A percentile compares a stretch with the other conserved stretches of the same genome.
phyloP scores from a whole-genome alignment of 768 basidiomycete genomes.

The Tricholomella constricta region DNA sequence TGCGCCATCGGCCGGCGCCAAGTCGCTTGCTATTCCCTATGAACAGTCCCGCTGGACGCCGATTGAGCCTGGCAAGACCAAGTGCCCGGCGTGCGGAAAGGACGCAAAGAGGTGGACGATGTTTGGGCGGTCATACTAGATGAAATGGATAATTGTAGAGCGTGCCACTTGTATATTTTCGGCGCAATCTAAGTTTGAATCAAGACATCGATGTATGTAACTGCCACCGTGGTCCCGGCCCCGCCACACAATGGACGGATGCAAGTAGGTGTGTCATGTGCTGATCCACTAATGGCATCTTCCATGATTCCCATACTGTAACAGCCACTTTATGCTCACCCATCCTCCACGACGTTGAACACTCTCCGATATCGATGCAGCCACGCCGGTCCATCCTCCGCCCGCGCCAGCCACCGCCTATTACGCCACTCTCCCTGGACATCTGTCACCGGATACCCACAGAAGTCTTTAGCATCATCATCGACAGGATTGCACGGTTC shows the following conservation, averaged over 20 bases:
- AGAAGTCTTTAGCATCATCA: conserved; percentile 20
- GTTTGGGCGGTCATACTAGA: conserved; percentile 88
- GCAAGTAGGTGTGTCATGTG: conserved; percentile 18
- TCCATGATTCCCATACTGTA: conserved; percentile 11
- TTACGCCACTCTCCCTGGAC: conserved; percentile 18
- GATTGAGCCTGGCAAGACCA: conserved; percentile 83
- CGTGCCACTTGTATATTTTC: conserved; percentile 10
- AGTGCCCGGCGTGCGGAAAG: conserved; percentile 85
- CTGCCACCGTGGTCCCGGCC: conserved; percentile 10
- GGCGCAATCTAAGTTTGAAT: too few relatives aligned
- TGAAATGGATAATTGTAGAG: neutral
- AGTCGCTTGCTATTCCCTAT: conserved; percentile 95
- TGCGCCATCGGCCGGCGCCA: conserved; percentile 96
- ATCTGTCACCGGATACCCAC: conserved; percentile 18
- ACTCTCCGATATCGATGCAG: conserved; percentile 2
- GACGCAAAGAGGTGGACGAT: conserved; percentile 96
- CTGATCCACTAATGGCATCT: conserved; percentile 21
- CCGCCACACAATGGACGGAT: conserved; percentile 5
- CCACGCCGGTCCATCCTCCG: conserved; percentile 22
- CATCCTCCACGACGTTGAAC: conserved; percentile 8
- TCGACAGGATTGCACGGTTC: conserved; percentile 17
- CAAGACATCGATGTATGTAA: conserved; percentile 14
- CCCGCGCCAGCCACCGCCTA: conserved; percentile 15
- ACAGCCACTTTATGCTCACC: conserved; percentile 3
- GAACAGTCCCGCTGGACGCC: conserved; percentile 82